phyloP scores from a whole-genome alignment of 1,284 basidiomycete species.

The Sporisorium exsertum region DNA sequence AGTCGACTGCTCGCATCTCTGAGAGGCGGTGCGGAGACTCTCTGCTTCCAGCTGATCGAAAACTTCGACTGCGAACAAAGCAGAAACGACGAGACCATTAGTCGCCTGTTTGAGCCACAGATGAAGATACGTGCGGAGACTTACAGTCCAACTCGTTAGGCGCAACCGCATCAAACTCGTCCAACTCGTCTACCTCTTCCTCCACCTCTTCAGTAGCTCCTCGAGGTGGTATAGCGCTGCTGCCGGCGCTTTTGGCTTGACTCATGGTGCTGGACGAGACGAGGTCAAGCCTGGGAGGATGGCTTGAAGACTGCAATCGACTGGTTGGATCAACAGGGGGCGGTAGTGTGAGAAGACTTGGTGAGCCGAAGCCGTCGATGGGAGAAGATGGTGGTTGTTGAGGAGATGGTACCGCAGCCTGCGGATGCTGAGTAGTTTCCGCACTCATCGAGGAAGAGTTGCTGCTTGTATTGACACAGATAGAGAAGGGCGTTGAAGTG shows the following conservation, averaged over 20 bases:
- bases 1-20: neutral
- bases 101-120: neutral
- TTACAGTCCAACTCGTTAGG: slow-evolving; percentile 14
- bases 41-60: slow-evolving; percentile 35
- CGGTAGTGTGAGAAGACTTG: slow-evolving; percentile 1
- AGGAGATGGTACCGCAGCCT: slow-evolving; percentile 2
- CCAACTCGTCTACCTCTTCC: slow-evolving; percentile 23
- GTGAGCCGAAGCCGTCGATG: slow-evolving; percentile 25
- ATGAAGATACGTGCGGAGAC: neutral
- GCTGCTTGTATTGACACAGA: neutral
- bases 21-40: neutral
- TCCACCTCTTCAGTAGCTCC: neutral
- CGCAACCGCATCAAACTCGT: slow-evolving; percentile 19
- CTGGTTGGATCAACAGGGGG: neutral
- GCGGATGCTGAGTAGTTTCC: neutral
- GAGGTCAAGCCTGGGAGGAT: slow-evolving; percentile 8
- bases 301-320: slow-evolving; percentile 10
- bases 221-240: neutral
- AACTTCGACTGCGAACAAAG: slow-evolving; percentile 3
- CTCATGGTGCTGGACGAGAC: slow-evolving; percentile 6
- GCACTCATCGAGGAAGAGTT: slow-evolving; percentile 6
- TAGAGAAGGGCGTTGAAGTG: neutral
- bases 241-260: neutral
- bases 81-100: neutral
- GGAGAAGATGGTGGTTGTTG: slow-evolving; percentile 19